Evolutionary conservation across 352 stramenopile genomes (phyloP).

Genomic region (Globisporangium cystogenes): DNA sequence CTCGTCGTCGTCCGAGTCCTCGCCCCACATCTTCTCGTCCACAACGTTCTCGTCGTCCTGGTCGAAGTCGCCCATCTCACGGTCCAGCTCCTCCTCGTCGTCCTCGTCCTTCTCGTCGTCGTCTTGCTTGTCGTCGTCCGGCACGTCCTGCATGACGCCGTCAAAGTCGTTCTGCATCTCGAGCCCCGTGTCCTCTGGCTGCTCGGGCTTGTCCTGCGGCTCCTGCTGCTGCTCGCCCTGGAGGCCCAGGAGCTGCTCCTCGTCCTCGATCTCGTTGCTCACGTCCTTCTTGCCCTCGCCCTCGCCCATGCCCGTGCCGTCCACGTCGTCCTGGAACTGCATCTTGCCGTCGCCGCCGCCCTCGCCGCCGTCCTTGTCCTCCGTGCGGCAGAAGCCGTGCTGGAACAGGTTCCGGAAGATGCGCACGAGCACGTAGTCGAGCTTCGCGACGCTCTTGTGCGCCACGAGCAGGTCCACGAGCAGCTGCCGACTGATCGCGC

Average conservation of each 20-base stretch:
- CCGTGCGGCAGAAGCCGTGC: constrained; percentile 93
- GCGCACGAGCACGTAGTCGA: constrained; percentile 93
- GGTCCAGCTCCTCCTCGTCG: constrained; percentile 95
- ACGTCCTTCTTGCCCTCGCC: constrained; percentile 99
- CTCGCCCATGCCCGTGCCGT: constrained; percentile 99
- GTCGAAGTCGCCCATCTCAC: constrained; percentile 98
- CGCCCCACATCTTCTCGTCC: constrained; percentile 99
- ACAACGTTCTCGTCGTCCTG: constrained; percentile 97
- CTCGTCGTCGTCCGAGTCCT: constrained; percentile 89
- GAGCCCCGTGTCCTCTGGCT: constrained; percentile 95
- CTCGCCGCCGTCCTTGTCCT: constrained; percentile 88
- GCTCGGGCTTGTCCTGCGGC: constrained; percentile 84
- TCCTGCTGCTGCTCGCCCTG: constrained; percentile 89
- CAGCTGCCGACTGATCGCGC: constrained; percentile 74
- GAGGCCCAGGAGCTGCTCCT: constrained; percentile 99
- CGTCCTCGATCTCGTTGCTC: constrained; percentile 99
- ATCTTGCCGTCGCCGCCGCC: constrained; percentile 85
- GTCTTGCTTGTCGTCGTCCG: constrained; percentile 90
- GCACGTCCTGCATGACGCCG: constrained; percentile 97
- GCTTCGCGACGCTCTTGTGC: constrained; percentile 92
- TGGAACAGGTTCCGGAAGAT: constrained; percentile 96
- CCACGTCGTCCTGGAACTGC: constrained; percentile 97
- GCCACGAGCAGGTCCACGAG: constrained; percentile 72
- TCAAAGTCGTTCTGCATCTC: constrained; percentile 99
- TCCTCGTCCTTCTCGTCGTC: constrained; percentile 82